These are phyloP conservation scores for Trichoderma reesei DNA, from an alignment of 495 filamentous ascomycete species.

Conservation along the genomic window DNA sequence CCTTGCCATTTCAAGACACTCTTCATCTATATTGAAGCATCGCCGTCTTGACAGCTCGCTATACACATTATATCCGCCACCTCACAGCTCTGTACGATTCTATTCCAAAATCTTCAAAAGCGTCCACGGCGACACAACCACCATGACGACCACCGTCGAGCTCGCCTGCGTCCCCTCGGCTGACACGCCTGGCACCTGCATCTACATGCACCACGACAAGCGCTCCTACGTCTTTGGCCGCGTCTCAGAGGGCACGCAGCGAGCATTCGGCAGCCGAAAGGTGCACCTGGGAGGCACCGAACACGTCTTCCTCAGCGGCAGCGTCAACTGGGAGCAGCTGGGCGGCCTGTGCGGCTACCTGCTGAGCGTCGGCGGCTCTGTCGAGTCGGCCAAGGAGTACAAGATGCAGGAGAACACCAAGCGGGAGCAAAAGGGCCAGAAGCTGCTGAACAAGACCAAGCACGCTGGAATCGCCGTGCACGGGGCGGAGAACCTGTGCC, in stretches of 20 bases:
- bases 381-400: slow-evolving; percentile 26
- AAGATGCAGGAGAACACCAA: slow-evolving; percentile 18
- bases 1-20: background rate
- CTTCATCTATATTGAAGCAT: background rate
- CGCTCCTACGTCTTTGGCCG: slow-evolving; percentile 85
- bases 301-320: slow-evolving; percentile 74
- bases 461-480: slow-evolving; percentile 52
- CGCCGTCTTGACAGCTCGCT: background rate
- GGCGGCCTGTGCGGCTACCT: slow-evolving; percentile 81
- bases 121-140: background rate
- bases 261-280: slow-evolving; percentile 58
- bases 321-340: slow-evolving; percentile 58
- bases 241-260: slow-evolving; percentile 73
- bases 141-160: slow-evolving; percentile 63
- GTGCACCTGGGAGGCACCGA: slow-evolving; percentile 47
- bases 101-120: background rate
- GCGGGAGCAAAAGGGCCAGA: slow-evolving; percentile 9
- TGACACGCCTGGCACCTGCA: slow-evolving; percentile 72
- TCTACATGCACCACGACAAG: slow-evolving; percentile 67
- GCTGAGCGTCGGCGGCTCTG: slow-evolving; percentile 65
- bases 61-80: background rate
- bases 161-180: slow-evolving; percentile 76
- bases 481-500: slow-evolving; percentile 65
- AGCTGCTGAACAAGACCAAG: slow-evolving; percentile 9
- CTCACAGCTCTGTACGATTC: background rate